Conservation (phyloP, 352 stramenopile genomes). For the Phytophthora pseudosyringae region DNA sequence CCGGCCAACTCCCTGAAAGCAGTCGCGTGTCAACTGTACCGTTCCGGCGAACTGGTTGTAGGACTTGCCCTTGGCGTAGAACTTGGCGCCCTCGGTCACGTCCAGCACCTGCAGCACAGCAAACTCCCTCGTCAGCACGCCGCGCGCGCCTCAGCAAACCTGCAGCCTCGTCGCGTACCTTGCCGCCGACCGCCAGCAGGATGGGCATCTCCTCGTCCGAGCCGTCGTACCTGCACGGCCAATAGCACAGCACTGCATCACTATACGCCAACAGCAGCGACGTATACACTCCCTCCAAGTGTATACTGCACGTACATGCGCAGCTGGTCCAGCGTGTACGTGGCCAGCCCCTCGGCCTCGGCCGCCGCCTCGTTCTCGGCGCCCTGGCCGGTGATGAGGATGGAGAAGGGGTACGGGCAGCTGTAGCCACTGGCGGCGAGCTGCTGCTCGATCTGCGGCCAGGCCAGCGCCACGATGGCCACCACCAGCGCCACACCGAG, state of each 20-base stretch:
- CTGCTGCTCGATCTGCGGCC: slow-evolving; percentile 78
- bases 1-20: slow-evolving; percentile 4
- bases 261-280: background rate
- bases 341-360: slow-evolving; percentile 40
- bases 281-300: slow-evolving; percentile 4
- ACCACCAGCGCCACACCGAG: slow-evolving; percentile 59
- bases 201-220: slow-evolving; percentile 70
- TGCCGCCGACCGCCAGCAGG: slow-evolving; percentile 71
- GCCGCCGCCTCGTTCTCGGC: slow-evolving; percentile 28
- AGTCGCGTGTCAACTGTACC: slow-evolving; percentile 29
- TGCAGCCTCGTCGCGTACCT: slow-evolving; percentile 41
- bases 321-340: slow-evolving; percentile 74
- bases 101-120: slow-evolving; percentile 58
- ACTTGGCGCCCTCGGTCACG: slow-evolving; percentile 72
- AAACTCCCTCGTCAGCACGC: slow-evolving; percentile 8
- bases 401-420: slow-evolving; percentile 75
- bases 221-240: slow-evolving; percentile 61
- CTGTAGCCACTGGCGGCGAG: slow-evolving; percentile 52
- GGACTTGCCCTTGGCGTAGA: slow-evolving; percentile 74
- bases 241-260: slow-evolving; percentile 10
- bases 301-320: slow-evolving; percentile 39
- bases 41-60: slow-evolving; percentile 82
- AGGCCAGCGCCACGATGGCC: slow-evolving; percentile 64
- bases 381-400: slow-evolving; percentile 42
- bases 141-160: background rate